Evolutionary conservation across 768 basidiomycete species (phyloP).

Genomic region (Hemileccinum impolitum): DNA sequence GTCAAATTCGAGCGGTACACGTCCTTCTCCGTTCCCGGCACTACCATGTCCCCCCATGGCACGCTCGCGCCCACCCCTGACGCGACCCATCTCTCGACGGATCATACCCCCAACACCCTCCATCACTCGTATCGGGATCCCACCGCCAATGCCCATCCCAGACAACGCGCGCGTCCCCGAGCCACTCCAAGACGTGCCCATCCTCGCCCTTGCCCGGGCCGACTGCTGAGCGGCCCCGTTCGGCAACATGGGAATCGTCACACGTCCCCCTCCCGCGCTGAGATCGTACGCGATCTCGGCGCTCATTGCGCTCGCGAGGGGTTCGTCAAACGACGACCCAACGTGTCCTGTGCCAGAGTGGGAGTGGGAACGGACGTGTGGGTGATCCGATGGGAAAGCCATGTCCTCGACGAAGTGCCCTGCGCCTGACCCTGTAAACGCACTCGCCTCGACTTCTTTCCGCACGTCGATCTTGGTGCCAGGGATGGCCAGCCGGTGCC

Average conservation of each 20-base stretch:
- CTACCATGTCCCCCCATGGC: not conserved
- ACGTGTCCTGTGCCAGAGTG: conserved; percentile 25
- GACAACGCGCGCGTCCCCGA: conserved; percentile 17
- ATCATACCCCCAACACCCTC: conserved; percentile 55
- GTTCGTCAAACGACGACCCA: conserved; percentile 63
- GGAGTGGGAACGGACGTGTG: conserved; percentile 6
- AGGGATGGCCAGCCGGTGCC: conserved; percentile 55
- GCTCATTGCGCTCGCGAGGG: conserved; percentile 69
- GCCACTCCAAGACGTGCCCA: conserved; percentile 14
- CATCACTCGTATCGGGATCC: conserved; percentile 57
- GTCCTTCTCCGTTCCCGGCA: conserved; percentile 1
- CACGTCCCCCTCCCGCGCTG: conserved; percentile 35
- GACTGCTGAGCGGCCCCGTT: conserved; percentile 49
- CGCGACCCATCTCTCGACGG: conserved; percentile 45
- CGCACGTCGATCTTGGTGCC: conserved; percentile 67
- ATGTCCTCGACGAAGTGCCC: conserved; percentile 25
- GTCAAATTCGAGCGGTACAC: conserved; percentile 52
- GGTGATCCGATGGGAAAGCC: conserved; percentile 5
- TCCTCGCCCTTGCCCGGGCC: not conserved
- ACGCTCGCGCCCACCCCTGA: conserved; percentile 7
- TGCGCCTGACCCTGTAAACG: conserved; percentile 34
- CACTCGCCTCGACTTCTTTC: conserved; percentile 64
- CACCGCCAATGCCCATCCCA: conserved; percentile 17
- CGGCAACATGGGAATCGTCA: conserved; percentile 69
- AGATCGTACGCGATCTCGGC: conserved; percentile 53